These are phyloP conservation scores for Neostapfia colusana DNA, from an alignment of 176 grass and related monocot genomes.

Conservation along the genomic window DNA sequence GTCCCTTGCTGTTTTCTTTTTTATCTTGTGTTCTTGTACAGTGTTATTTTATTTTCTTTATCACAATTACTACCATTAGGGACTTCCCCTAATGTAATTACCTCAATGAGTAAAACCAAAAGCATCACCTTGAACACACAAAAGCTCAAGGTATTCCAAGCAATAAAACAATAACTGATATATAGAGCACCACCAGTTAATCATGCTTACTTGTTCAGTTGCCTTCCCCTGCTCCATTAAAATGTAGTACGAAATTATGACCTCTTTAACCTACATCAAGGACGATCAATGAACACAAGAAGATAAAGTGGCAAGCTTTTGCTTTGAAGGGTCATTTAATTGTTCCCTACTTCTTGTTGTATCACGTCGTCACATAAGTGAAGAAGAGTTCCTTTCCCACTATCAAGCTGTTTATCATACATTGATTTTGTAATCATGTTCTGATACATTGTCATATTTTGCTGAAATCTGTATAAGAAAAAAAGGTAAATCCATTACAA, in stretches of 20 bases:
- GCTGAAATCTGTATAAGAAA: constrained; percentile 72
- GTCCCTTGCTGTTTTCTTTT: no score
- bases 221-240: constrained; percentile 85
- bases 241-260: constrained; percentile 82
- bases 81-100: no score
- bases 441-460: constrained; percentile 83
- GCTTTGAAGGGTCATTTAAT: constrained; percentile 13
- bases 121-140: not conserved
- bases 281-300: not conserved
- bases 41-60: no score
- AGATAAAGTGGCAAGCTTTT: constrained; percentile 8
- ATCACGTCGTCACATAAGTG: constrained; percentile 97
- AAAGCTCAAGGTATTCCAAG: not conserved
- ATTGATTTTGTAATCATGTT: constrained; percentile 91
- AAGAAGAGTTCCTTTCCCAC: constrained; percentile 91
- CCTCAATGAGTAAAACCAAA: no score
- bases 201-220: constrained; percentile 52
- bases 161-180: not conserved
- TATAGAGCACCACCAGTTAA: constrained; percentile 3
- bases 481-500: constrained; percentile 33
- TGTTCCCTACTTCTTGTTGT: constrained; percentile 76
- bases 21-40: no score
- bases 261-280: constrained; percentile 74
- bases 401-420: constrained; percentile 98
- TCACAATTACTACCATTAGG: no score